Evolutionary conservation across 768 basidiomycete genomes (phyloP), one percentile per base, ranked within the genome.

Genomic region (Tricholoma hemisulphureum): DNA sequence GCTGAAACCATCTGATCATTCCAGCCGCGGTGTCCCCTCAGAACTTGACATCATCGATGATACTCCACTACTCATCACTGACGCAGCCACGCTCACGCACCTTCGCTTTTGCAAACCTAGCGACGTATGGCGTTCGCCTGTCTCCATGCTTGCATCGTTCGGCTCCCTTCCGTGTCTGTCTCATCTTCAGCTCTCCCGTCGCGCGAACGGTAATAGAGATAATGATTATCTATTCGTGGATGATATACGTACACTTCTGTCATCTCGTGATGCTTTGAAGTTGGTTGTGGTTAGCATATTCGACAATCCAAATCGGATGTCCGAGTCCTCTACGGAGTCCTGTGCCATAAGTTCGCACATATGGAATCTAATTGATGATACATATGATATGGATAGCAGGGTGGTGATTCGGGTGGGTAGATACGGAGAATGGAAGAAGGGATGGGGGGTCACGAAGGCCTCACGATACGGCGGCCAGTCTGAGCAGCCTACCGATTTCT

Each of bases 91-190:
- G 39, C 58, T 77, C 41, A 73, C 74, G 3, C 73, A 73, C 60
- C 71, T 79, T 3, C 71, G 75, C 8, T 67, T 79, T 55, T 73
- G 73, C 35, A 75, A 78, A 59, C 77, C 77, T 1, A 63, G 71
- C 29, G 68, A 71, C 51, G 59, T 61, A 11, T 77, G 76, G 75
- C 60, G 66, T 39, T 71, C 73, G 5, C 78, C 76, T 1, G 61
- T 61, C 24, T 60, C 68, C 20, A 73, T 76, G 26, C 62, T 78
- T 32, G 60, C 56, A 6, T 61, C 68, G 18, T 73, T 77, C 50
- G 73, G 73, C 4, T 34, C 65, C 16, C 67, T 74, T 4, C 72
- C 72, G 1, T 59, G 71, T 24, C 69, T 80, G 4, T 69, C 78
- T 2, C 73, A 79, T 60, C 64, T 79, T 16, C 70, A 77, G 51